Conservation (phyloP, 108 stramenopile species). For the Epipyxis sp. region DNA sequence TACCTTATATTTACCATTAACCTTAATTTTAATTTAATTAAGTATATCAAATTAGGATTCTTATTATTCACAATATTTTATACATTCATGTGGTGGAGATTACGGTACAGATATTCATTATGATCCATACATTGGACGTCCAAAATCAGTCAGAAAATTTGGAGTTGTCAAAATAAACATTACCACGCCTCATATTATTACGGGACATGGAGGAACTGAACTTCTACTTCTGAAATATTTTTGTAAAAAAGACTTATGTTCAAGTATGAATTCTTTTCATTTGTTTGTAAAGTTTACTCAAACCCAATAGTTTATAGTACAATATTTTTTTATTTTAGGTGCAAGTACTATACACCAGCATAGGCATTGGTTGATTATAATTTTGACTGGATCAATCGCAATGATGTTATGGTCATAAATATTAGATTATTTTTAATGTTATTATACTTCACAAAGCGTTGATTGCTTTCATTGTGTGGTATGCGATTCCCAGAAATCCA, state of each 20-base stretch:
- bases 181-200: not conserved
- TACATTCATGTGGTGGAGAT: slow-evolving; percentile 16
- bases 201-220: slow-evolving; percentile 15
- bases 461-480: too few species aligned
- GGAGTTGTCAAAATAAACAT: slow-evolving; percentile 2
- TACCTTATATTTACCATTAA: not conserved
- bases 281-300: too few species aligned
- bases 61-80: slow-evolving; percentile 21
- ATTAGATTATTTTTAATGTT: too few species aligned
- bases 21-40: not conserved
- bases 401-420: too few species aligned
- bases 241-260: slow-evolving; percentile 7
- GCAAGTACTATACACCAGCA: too few species aligned
- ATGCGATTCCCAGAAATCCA: too few species aligned
- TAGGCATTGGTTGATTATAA: too few species aligned
- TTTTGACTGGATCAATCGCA: too few species aligned
- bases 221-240: not conserved
- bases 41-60: slow-evolving; percentile 5
- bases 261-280: not conserved
- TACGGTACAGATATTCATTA: not conserved
- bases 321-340: too few species aligned
- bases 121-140: not conserved
- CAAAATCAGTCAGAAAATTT: not conserved
- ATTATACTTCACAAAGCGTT: too few species aligned
- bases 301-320: too few species aligned